A percentile compares a stretch with the other conserved stretches of the same genome.
These are phyloP conservation scores for Colletotrichum chrysophilum DNA, from an alignment of 2,329 filamentous ascomycete genomes.

Conservation along the genomic window DNA sequence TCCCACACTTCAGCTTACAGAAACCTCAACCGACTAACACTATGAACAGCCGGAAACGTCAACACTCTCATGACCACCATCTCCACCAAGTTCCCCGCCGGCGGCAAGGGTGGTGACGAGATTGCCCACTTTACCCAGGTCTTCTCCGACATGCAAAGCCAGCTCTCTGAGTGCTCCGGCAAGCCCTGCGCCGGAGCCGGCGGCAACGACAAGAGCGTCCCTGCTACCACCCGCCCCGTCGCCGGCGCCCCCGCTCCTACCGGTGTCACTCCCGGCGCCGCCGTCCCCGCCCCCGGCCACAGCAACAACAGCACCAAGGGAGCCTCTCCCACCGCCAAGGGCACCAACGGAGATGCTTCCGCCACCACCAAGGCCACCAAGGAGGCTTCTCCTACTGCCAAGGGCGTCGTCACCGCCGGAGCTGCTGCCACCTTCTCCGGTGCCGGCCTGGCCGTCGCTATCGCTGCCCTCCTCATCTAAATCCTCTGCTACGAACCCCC, in stretches of 20 bases:
- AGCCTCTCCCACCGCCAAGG: neutral
- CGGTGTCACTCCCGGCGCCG: neutral
- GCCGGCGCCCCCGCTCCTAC: neutral
- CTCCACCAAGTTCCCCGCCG: slow-evolving; percentile 20
- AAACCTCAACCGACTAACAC: neutral
- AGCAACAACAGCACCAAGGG: neutral
- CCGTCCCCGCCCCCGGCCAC: neutral
- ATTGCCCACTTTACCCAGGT: slow-evolving; percentile 13
- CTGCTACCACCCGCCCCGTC: neutral
- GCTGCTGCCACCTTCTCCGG: slow-evolving; percentile 9
- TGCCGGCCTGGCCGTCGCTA: neutral
- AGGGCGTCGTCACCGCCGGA: slow-evolving; percentile 11
- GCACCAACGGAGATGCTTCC: neutral
- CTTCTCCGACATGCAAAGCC: slow-evolving; percentile 10
- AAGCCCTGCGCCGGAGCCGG: neutral
- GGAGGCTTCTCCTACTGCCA: neutral
- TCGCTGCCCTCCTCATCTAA: slow-evolving; percentile 14
- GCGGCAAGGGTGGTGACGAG: slow-evolving; percentile 20
- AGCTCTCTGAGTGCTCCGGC: slow-evolving; percentile 1
- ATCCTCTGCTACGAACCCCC: neutral
- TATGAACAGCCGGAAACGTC: neutral
- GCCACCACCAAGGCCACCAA: neutral
- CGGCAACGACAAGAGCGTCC: neutral
- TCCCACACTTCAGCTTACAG: rapidly evolving
- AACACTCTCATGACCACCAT: slow-evolving; percentile 20